Evolutionary conservation across 257 asterid species (phyloP), one percentile per base, ranked within the genome.

Genomic region (Solanum tarapatanum): DNA sequence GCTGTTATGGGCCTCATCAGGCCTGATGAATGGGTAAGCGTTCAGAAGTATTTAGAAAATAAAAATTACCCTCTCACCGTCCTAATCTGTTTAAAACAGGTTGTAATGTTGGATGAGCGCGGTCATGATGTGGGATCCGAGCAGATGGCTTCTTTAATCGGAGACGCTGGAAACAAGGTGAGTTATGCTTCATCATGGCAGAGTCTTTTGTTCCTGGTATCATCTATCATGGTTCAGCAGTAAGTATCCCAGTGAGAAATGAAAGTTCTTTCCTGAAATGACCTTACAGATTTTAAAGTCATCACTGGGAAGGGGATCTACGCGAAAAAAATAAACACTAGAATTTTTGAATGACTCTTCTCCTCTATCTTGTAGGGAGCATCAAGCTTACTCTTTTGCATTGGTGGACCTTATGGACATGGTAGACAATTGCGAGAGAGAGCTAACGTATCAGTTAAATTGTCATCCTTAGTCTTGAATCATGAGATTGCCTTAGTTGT

Each of bases 361-460:
- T 83, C 62, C 16, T 45, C 37, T 86, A 2, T 76, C 36, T 75
- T 64, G 55, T 60, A 93, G 98, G 98, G 98, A 41, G 92, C 96
- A 85, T 92, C 96, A 39, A 91, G 92, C 92, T 89, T 95, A 60
- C 82, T 93, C 69, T 95, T 95, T 88, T 94, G 99, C 93, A 92
- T 96, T 1, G 99, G 98, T 1, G 98, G 99, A 51, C 95, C 99
- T 24, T 94, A 95, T 82, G 99, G 99, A 30, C 99, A 94, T 84
- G 98, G 98, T 80, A 88, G 88, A 79, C 95, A 92, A 75, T 41
- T 94, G 90, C 90, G 94, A 85, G 92, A 91, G 84, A 91, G 99
- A 90, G 98, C 98, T 23, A 91, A 96, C 41, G 74, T 88, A 7
- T 90, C 97, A 30, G 90, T 96, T 75, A 93, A 87, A 87, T 86